These are phyloP conservation scores for Leucosporidium yakuticum DNA, from an alignment of 768 basidiomycete genomes.

Conservation along the genomic window DNA sequence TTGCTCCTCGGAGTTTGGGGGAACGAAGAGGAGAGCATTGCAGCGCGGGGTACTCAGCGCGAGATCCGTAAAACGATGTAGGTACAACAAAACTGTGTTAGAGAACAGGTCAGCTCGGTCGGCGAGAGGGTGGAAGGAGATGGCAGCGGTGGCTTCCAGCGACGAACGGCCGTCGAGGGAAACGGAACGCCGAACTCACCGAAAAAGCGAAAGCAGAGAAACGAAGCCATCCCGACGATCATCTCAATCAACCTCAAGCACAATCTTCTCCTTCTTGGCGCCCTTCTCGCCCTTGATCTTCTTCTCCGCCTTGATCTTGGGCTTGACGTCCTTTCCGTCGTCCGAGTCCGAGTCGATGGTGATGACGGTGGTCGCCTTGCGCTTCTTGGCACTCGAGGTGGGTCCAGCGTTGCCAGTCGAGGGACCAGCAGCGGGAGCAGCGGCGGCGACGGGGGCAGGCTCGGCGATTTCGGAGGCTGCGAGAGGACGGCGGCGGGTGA, in stretches of 20 bases:
- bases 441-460: background rate
- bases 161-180: no score
- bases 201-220: background rate
- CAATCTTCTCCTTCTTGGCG: slow-evolving; percentile 6
- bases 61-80: no score
- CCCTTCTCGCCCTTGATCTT: slow-evolving; percentile 5
- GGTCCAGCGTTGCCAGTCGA: background rate
- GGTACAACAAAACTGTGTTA: no score
- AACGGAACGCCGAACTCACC: background rate
- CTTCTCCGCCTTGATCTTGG: slow-evolving; percentile 5
- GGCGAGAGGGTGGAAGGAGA: no score
- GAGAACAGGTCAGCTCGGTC: no score
- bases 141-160: no score
- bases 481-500: no score
- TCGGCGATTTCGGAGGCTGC: no score
- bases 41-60: no score
- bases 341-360: slow-evolving; percentile 16
- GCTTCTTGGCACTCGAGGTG: background rate
- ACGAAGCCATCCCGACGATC: background rate
- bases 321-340: slow-evolving; percentile 1
- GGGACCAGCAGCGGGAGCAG: background rate
- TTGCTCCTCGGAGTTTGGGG: no score
- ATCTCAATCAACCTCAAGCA: slow-evolving; percentile 8
- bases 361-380: slow-evolving; percentile 1
- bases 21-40: no score